Percentiles rank a stretch among this genome's conserved stretches.
phyloP scores from a whole-genome alignment of 257 asterid species.

The Solanum okadae region DNA sequence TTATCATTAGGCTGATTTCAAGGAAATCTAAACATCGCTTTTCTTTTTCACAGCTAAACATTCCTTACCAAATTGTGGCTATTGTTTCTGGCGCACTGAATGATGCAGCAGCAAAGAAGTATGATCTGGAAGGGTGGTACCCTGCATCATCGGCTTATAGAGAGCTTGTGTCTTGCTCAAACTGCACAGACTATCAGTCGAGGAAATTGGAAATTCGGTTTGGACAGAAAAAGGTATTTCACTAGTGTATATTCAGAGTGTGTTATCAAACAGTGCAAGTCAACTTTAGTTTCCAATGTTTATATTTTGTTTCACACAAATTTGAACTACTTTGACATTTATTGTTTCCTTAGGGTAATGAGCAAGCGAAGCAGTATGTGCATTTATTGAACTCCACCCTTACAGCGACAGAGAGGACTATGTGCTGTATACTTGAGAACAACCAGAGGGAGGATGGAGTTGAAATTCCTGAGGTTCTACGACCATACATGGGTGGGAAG shows the following conservation, averaged over 20 bases:
- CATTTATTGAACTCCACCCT: slow-evolving; percentile 93
- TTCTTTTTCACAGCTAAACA: slow-evolving; percentile 47
- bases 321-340: neutral
- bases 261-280: neutral
- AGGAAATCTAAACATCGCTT: neutral
- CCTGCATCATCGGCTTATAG: slow-evolving; percentile 78
- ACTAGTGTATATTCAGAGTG: neutral
- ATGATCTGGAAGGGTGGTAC: slow-evolving; percentile 92
- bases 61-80: slow-evolving; percentile 77
- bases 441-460: slow-evolving; percentile 86
- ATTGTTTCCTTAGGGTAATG: slow-evolving; percentile 51
- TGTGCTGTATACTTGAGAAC: slow-evolving; percentile 87
- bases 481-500: slow-evolving; percentile 63
- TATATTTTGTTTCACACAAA: neutral
- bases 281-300: neutral
- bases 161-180: slow-evolving; percentile 95
- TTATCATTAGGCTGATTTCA: neutral
- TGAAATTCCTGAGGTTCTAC: slow-evolving; percentile 70
- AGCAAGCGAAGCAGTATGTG: slow-evolving; percentile 67
- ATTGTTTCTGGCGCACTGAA: slow-evolving; percentile 91
- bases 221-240: slow-evolving; percentile 85
- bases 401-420: slow-evolving; percentile 91
- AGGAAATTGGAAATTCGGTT: slow-evolving; percentile 78
- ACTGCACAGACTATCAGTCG: slow-evolving; percentile 85
- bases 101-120: slow-evolving; percentile 97